Conservation (phyloP, 306 rosid species). For the Lupinus albus region DNA sequence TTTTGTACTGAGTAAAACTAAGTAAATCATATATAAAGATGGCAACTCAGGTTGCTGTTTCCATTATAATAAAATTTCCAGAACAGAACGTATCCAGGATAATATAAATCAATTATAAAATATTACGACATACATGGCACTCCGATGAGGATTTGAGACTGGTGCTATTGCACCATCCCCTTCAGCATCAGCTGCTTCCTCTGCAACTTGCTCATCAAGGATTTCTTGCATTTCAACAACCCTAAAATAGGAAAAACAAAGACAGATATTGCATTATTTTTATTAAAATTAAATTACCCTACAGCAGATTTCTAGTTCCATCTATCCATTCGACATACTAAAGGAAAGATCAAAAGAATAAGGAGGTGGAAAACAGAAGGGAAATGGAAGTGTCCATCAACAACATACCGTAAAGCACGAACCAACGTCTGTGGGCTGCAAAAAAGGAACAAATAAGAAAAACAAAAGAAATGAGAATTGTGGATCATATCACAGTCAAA, state of each 20-base stretch:
- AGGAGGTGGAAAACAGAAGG: constrained; percentile 17
- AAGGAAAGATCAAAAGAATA: constrained; percentile 24
- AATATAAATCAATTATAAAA: constrained; percentile 38
- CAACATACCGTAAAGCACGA: constrained; percentile 84
- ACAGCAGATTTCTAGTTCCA: constrained; percentile 1
- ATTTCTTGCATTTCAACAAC: constrained; percentile 99
- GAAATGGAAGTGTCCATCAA: constrained; percentile 32
- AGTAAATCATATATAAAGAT: not conserved
- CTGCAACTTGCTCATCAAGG: constrained; percentile 93
- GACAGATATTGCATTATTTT: constrained; percentile 37
- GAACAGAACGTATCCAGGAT: constrained; percentile 29
- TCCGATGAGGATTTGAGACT: constrained; percentile 72
- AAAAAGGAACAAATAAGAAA: constrained; percentile 23
- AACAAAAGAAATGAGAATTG: constrained; percentile 25
- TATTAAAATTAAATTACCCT: constrained; percentile 17
- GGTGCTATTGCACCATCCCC: constrained; percentile 83
- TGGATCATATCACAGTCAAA: constrained; percentile 34
- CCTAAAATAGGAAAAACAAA: constrained; percentile 46
- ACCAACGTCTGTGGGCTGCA: constrained; percentile 97
- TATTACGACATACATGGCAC: constrained; percentile 52
- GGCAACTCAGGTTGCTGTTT: constrained; percentile 20
- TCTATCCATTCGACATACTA: constrained; percentile 25
- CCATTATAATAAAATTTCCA: constrained; percentile 31
- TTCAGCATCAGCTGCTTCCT: constrained; percentile 98
- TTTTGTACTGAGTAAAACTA: too few species aligned